These are phyloP conservation scores for Chaetomiaceae sp. DNA, from an alignment of 2,329 filamentous ascomycete species.

Conservation along the genomic window DNA sequence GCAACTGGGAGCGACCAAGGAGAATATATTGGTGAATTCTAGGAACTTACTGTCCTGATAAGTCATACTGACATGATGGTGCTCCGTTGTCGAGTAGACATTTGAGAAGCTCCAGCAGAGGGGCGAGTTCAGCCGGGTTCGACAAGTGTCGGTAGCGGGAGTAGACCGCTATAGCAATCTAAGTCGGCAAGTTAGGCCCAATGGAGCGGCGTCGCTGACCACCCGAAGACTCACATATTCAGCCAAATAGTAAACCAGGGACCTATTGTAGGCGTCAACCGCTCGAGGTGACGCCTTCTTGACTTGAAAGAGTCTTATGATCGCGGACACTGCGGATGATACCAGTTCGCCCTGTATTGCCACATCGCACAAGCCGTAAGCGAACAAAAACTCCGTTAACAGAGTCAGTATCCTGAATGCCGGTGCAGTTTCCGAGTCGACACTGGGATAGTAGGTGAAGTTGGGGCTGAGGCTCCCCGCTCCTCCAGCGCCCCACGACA, in stretches of 20 bases:
- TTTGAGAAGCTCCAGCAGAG: too few species aligned
- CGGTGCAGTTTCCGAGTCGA: not conserved
- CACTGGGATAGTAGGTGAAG: constrained; percentile 6
- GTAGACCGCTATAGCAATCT: too few species aligned
- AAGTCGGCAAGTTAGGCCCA: not conserved
- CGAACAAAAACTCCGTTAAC: not conserved
- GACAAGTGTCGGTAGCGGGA: too few species aligned
- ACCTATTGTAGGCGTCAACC: not conserved
- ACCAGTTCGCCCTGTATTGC: too few species aligned
- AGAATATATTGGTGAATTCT: too few species aligned
- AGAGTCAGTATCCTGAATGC: not conserved
- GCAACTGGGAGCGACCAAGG: too few species aligned
- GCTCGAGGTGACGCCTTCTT: not conserved
- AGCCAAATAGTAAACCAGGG: not conserved
- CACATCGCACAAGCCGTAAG: too few species aligned
- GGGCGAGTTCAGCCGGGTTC: too few species aligned
- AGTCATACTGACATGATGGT: too few species aligned
- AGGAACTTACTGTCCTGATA: too few species aligned
- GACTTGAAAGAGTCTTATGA: not conserved
- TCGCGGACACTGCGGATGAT: too few species aligned
- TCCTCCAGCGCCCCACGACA: not conserved
- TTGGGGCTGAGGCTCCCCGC: not conserved
- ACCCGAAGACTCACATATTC: not conserved
- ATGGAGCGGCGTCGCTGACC: not conserved
- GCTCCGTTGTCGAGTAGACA: too few species aligned